Percentiles rank a stretch among this genome's conserved stretches.
Evolutionary conservation across 2,329 filamentous ascomycete genomes (phyloP).

Genomic region (Gaeumannomyces tritici): DNA sequence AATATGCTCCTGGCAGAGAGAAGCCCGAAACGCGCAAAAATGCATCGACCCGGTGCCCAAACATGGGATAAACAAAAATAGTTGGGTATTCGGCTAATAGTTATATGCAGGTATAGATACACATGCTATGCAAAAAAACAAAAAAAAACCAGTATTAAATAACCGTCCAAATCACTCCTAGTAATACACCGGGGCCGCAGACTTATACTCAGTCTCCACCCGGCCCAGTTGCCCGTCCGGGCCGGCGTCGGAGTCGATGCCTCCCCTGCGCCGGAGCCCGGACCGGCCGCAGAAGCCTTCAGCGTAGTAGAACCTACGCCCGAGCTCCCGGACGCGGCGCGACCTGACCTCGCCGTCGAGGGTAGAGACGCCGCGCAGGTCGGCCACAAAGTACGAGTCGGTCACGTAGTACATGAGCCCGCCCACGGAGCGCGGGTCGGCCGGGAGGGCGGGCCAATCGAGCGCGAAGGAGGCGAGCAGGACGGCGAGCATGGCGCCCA

Average conservation of each 20-base stretch:
- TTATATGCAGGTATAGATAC: too few species aligned
- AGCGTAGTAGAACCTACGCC: conserved; percentile 21
- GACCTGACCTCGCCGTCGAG: conserved; percentile 17
- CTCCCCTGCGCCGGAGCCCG: conserved; percentile 12
- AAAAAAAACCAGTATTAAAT: too few species aligned
- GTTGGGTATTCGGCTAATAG: too few species aligned
- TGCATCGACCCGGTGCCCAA: too few species aligned
- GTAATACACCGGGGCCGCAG: not conserved
- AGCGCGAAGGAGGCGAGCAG: conserved; percentile 29
- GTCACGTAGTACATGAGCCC: conserved; percentile 34
- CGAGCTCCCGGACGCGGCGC: conserved; percentile 14
- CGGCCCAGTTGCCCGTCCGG: not conserved
- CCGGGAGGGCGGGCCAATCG: conserved; percentile 32
- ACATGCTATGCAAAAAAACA: not conserved
- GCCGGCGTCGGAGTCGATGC: conserved; percentile 13
- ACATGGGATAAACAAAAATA: too few species aligned
- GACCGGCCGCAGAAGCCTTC: conserved; percentile 14
- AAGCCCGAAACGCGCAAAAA: too few species aligned
- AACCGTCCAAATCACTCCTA: not conserved
- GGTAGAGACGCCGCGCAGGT: conserved; percentile 15
- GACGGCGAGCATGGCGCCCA: conserved; percentile 32
- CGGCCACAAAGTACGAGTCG: conserved; percentile 16
- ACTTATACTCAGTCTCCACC: not conserved
- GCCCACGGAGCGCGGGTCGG: conserved; percentile 35
- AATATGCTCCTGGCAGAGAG: too few species aligned